A percentile compares a stretch with the other conserved stretches of the same genome.
Conservation (phyloP, 2,329 filamentous ascomycete species). For the Pyrenophora graminea region DNA sequence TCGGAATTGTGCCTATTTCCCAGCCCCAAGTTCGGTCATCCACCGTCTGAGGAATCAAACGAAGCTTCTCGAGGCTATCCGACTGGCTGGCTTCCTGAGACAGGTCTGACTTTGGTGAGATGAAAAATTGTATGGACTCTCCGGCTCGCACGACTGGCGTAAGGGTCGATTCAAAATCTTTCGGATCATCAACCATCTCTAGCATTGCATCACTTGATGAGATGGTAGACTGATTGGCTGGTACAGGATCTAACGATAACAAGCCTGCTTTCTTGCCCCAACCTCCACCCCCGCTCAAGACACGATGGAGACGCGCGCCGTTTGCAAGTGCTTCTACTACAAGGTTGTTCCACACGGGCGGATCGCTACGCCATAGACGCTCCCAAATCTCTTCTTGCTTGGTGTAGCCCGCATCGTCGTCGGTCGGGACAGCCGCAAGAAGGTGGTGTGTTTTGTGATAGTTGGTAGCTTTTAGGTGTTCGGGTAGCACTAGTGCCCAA, state of each 20-base stretch:
- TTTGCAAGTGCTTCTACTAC: conserved; percentile 24
- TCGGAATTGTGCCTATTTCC: conserved; percentile 51
- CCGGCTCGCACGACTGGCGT: conserved; percentile 65
- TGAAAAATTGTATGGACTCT: conserved; percentile 59
- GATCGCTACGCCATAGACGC: conserved; percentile 27
- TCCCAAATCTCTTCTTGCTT: conserved; percentile 14
- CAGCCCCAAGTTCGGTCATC: conserved; percentile 19
- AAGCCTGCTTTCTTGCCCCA: conserved; percentile 83
- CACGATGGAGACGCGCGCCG: conserved; percentile 51
- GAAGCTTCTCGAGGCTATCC: conserved; percentile 2
- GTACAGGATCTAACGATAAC: conserved; percentile 71
- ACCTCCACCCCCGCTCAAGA: conserved; percentile 79
- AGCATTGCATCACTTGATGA: background rate
- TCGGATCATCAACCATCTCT: conserved; percentile 23
- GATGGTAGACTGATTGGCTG: conserved; percentile 8
- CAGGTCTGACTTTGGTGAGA: conserved; percentile 18
- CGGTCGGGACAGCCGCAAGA: conserved; percentile 2
- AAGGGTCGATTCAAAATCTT: conserved; percentile 46
- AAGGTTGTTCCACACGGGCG: conserved; percentile 25
- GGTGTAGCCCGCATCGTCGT: background rate
- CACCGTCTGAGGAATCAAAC: background rate
- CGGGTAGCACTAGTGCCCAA: conserved; percentile 72
- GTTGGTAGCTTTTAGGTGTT: background rate
- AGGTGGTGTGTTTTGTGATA: conserved; percentile 10
- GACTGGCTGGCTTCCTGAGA: background rate